These are phyloP conservation scores for Saccharomycopsis vini DNA, from an alignment of 805 yeast species.

Conservation along the genomic window DNA sequence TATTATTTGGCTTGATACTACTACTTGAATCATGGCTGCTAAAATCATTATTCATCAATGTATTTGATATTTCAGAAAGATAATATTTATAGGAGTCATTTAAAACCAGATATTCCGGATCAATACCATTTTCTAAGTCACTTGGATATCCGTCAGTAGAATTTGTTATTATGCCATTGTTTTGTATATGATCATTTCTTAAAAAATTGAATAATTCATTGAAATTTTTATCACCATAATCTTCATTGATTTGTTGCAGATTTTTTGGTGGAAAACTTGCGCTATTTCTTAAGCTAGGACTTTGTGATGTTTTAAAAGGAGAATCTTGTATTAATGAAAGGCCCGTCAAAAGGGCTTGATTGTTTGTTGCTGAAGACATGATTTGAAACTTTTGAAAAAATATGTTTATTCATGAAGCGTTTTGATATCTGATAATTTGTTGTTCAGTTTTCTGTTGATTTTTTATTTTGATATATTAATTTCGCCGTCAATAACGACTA, in stretches of 20 bases:
- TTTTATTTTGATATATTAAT: too few species aligned
- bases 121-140: constrained; percentile 2
- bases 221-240: constrained; percentile 6
- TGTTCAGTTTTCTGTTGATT: too few species aligned
- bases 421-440: too few species aligned
- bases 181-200: constrained; percentile 11
- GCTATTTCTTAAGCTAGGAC: constrained; percentile 7
- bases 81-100: constrained; percentile 19
- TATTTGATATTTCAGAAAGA: constrained; percentile 15
- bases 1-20: not conserved
- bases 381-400: too few species aligned
- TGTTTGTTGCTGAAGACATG: not conserved
- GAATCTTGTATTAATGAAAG: constrained; percentile 18
- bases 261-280: not conserved
- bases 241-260: not conserved
- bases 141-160: not conserved
- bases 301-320: constrained; percentile 13
- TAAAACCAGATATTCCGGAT: constrained; percentile 12
- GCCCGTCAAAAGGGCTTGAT: constrained; percentile 17
- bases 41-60: constrained; percentile 10
- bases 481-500: too few species aligned
- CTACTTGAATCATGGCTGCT: not conserved
- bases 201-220: constrained; percentile 6
- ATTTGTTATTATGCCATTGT: constrained; percentile 9
- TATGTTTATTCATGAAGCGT: too few species aligned